phyloP scores from a whole-genome alignment of 345 rosid species.

The Linum usitatissimum region DNA sequence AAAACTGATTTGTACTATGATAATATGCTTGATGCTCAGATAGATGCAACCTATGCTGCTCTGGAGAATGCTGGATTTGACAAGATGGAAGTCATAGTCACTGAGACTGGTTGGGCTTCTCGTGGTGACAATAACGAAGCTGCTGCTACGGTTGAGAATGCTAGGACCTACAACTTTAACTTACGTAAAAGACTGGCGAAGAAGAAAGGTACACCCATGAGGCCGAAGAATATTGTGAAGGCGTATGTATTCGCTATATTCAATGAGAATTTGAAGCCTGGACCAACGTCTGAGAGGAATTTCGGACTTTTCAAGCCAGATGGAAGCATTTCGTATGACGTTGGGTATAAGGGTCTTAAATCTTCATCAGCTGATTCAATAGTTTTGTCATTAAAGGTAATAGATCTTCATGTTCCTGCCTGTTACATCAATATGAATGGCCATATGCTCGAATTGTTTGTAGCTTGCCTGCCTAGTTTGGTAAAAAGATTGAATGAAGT shows the following conservation, averaged over 20 bases:
- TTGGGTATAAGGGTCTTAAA: conserved; percentile 67
- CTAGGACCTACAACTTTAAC: conserved; percentile 82
- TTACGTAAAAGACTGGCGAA: conserved; percentile 86
- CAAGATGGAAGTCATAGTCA: conserved; percentile 82
- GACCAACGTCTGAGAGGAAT: conserved; percentile 81
- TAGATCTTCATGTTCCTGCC: conserved; percentile 6
- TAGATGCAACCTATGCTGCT: conserved; percentile 93
- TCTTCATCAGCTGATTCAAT: conserved; percentile 51
- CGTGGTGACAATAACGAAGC: conserved; percentile 73
- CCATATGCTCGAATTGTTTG: neutral
- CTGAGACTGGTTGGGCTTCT: conserved; percentile 98
- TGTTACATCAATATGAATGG: conserved; percentile 1
- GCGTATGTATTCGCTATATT: conserved; percentile 85
- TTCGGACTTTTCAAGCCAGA: conserved; percentile 89
- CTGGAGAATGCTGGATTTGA: conserved; percentile 63
- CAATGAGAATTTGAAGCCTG: conserved; percentile 73
- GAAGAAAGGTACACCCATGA: conserved; percentile 85
- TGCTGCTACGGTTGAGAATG: conserved; percentile 72
- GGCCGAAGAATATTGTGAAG: conserved; percentile 66
- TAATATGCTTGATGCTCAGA: conserved; percentile 98
- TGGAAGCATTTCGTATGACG: conserved; percentile 76
- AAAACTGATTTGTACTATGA: conserved; percentile 69
- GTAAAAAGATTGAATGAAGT: neutral
- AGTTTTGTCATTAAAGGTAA: conserved; percentile 51
- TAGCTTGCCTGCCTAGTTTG: neutral